phyloP scores from a whole-genome alignment of 305 asterid species.

The Vinca major region DNA sequence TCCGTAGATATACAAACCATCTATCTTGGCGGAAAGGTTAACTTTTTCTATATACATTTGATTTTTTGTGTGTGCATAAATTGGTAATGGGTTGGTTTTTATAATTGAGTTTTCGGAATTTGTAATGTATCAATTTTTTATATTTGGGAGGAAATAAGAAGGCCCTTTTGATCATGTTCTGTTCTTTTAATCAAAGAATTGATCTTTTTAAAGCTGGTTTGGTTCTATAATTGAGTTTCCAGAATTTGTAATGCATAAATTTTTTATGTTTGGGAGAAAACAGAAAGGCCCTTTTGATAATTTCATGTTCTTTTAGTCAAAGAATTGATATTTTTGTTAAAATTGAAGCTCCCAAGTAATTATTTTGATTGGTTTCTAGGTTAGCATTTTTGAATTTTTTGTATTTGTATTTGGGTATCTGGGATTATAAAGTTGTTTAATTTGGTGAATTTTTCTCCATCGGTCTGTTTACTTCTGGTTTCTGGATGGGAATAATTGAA shows the following conservation, averaged over 20 bases:
- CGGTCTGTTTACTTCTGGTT: not conserved
- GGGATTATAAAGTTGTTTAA: not conserved
- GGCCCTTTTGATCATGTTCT: not conserved
- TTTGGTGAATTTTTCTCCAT: not conserved
- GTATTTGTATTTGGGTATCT: not conserved
- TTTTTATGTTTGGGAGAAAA: not conserved
- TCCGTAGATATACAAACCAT: conserved; percentile 71
- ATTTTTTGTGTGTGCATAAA: not conserved
- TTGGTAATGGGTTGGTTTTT: not conserved
- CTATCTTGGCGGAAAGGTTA: conserved; percentile 84
- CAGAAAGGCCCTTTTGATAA: not conserved
- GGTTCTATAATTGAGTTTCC: not conserved
- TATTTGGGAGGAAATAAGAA: not conserved
- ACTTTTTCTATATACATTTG: not conserved
- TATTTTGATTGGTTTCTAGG: not conserved
- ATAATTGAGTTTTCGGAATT: too few relatives aligned
- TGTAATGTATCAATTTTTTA: not conserved
- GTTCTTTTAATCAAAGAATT: not conserved
- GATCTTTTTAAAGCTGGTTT: not conserved
- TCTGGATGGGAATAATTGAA: not conserved
- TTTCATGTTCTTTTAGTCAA: not conserved
- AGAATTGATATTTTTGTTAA: not conserved
- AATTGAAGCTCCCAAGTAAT: not conserved
- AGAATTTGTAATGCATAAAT: not conserved
- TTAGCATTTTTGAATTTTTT: not conserved